phyloP scores from a whole-genome alignment of 129 eudicot species.

The Tagetes erecta region DNA sequence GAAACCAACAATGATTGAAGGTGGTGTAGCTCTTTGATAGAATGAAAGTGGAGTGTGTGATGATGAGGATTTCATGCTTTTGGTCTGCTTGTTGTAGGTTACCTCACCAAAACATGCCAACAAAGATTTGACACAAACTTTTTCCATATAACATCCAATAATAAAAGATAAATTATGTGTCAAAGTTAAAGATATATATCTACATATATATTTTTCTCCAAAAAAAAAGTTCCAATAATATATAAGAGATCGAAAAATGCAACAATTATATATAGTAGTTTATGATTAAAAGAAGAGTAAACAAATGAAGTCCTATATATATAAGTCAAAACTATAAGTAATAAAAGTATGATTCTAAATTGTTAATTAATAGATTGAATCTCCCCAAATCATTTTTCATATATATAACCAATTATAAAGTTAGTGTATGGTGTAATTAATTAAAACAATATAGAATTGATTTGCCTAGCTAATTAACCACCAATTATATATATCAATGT shows the following conservation, averaged over 20 bases:
- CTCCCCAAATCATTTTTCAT: neutral
- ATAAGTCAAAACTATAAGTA: neutral
- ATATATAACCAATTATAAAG: neutral
- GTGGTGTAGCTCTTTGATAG: conserved; percentile 13
- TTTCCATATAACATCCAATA: neutral
- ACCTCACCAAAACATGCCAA: conserved; percentile 23
- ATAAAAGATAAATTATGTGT: conserved; percentile 6
- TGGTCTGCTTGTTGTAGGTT: conserved; percentile 38
- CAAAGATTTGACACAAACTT: conserved; percentile 20
- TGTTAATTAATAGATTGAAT: neutral
- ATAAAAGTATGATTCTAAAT: neutral
- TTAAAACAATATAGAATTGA: conserved; percentile 22
- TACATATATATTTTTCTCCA: neutral
- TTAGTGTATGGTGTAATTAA: neutral
- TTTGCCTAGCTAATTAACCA: conserved; percentile 37
- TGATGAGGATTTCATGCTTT: conserved; percentile 31
- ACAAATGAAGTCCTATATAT: neutral
- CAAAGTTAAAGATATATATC: neutral
- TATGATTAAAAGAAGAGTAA: neutral
- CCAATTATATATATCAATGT: conserved; percentile 17
- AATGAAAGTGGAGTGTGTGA: conserved; percentile 24
- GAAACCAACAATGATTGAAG: conserved; percentile 16
- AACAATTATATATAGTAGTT: neutral
- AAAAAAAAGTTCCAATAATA: neutral
- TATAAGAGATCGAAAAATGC: neutral